Evolutionary conservation across 2,329 filamentous ascomycete species (phyloP), one percentile per base, ranked within the genome.

Genomic region (Diaporthe eres): DNA sequence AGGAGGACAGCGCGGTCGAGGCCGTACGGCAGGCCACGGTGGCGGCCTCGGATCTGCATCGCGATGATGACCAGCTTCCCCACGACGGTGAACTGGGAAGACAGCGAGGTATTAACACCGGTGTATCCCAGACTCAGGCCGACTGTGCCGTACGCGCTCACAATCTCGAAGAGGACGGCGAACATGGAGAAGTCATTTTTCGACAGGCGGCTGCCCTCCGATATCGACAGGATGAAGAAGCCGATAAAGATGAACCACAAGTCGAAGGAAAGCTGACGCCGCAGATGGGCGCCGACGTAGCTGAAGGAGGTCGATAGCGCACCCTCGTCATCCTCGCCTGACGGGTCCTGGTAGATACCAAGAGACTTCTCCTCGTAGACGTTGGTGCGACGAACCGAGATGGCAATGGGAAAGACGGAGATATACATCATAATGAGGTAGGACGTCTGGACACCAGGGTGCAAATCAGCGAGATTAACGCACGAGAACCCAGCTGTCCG

Each of bases 341-440:
- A 2, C 2, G 2, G 31, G 49, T 67, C 76, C 17, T 77, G 74
- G 81, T 94, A 95, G 42, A 97, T 91, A 7, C 95, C 95, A 0
- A 97, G 89, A 0, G 93, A 95, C 78, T 93, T 94, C 82, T 98
- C 96, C 84, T 98, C 96, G 86, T 98, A 98, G 3, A 98, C 96
- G 82, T 98, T 98, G 75, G 96, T 98, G 78, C 94, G 90, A 72
- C 96, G 95, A 80, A 98, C 94, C 9, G 94, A 97, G 80, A 98
- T 98, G 82, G 97, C 96, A 80, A 98, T 98, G 7, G 96, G 96
- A 80, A 98, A 98, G 76, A 98, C 94, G 75, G 96, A 98, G 77
- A 98, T 98, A 84, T 98, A 98, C 97, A 98, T 98, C 97, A 98
- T 98, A 84, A 98, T 93, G 84, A 98, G 88, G 85, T 98, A 98